Base-by-base conservation (phyloP, 2,329 filamentous ascomycete species). In the Akanthomyces uredinophilus region DNA sequence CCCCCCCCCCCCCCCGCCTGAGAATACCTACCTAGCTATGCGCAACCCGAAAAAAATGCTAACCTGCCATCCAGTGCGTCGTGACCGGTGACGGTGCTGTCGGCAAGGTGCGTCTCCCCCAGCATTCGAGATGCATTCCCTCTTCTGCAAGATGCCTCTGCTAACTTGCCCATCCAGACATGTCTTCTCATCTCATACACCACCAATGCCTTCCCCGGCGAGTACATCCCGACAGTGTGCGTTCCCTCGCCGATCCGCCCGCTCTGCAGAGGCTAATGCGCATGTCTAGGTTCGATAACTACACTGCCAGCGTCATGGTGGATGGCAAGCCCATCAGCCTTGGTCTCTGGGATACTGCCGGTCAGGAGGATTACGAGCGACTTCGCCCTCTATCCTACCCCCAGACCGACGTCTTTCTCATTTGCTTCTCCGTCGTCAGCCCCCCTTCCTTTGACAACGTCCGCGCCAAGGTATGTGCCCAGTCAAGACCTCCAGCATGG, bases 1-100 rank as follows among this genome's bases (percentile, higher is more conserved):
- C n/a, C n/a, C n/a, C n/a, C n/a, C n/a, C n/a, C n/a, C n/a, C n/a
- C 63, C 51, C 53, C 49, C 61, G 20, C 32, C 46, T 50, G 29
- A 41, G n/a, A 22, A 68, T 67, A n/a, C n/a, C n/a, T n/a, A n/a
- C n/a, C n/a, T n/a, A 66, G 66, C 70, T 72, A 68, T 67, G 18
- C 22, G 22, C n/a, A 39, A 70, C 73, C 76, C 7, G 6, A 29
- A 49, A 29, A 29, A 49, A 74, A 79, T 72, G 67, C 68, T 75
- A 73, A 71, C 60, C 65, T 43, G 63, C 61, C 64, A 63, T 72
- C 64, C 70, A 97, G 92, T 99, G 95, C 78, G 95, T 99, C 75
- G 95, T 99, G 74, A 98, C 95, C 66, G 95, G 95, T 81, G 95
- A 99, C 78, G 95, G 95, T 91, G 95, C 95, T 75, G 95, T 99